A percentile compares a stretch with the other conserved stretches of the same genome.
Evolutionary conservation across 1,284 basidiomycete species (phyloP).

Genomic region (Austroboletus niveus): DNA sequence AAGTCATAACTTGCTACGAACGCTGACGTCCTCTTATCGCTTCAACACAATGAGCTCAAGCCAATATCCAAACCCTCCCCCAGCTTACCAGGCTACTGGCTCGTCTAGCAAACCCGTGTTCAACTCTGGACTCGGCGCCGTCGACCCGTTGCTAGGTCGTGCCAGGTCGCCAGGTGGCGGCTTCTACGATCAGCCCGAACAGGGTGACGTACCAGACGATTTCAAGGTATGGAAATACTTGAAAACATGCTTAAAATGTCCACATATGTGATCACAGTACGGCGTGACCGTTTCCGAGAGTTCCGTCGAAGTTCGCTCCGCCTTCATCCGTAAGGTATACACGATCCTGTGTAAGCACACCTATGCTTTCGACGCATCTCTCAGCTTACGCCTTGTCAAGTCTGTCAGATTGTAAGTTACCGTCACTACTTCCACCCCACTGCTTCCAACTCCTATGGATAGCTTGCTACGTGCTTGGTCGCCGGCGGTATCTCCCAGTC

Average conservation of each 20-base stretch:
- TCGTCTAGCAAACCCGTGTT: conserved; percentile 35
- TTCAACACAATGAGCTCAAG: conserved; percentile 29
- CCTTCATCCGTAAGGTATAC: conserved; percentile 81
- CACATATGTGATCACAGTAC: conserved; percentile 47
- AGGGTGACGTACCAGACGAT: conserved; percentile 75
- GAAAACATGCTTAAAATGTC: conserved; percentile 2
- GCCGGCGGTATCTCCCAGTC: conserved; percentile 67
- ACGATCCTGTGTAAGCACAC: conserved; percentile 69
- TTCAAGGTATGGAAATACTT: conserved; percentile 60
- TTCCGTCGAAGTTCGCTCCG: conserved; percentile 65
- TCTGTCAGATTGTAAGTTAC: conserved; percentile 64
- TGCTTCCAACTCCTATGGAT: conserved; percentile 10
- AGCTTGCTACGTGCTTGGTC: conserved; percentile 72
- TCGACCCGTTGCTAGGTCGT: conserved; percentile 50
- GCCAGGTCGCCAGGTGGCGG: conserved; percentile 44
- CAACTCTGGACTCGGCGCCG: conserved; percentile 33
- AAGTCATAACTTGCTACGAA: not conserved
- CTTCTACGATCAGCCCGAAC: conserved; percentile 67
- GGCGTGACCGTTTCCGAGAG: conserved; percentile 76
- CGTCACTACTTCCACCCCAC: not conserved
- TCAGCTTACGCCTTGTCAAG: conserved; percentile 34
- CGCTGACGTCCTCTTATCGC: conserved; percentile 21
- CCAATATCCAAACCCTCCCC: conserved; percentile 52
- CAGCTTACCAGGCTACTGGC: conserved; percentile 43
- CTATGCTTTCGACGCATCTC: not conserved